A percentile compares a stretch with the other conserved stretches of the same genome.
phyloP scores from a whole-genome alignment of 2,329 filamentous ascomycete genomes.

The Cytospora piceicola region DNA sequence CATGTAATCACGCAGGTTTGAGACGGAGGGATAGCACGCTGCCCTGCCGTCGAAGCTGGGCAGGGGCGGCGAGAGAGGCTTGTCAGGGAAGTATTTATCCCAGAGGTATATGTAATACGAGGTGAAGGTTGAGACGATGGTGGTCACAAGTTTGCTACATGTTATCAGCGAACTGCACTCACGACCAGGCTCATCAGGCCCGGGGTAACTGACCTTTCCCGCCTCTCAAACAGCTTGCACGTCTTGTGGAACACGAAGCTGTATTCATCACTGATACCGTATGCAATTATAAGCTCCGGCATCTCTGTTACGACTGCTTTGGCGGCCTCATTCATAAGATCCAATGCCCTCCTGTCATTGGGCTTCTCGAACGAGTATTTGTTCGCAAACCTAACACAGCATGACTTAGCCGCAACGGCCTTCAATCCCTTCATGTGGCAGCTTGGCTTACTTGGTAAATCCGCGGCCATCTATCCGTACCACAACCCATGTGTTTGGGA shows the following conservation, averaged over 20 bases:
- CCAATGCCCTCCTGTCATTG: constrained; percentile 83
- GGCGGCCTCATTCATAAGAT: constrained; percentile 96
- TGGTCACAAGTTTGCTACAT: constrained; percentile 82
- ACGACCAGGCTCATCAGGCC: neutral
- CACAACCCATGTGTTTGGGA: constrained; percentile 95
- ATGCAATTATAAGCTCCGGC: constrained; percentile 83
- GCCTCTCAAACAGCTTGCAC: constrained; percentile 81
- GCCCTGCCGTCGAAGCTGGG: constrained; percentile 93
- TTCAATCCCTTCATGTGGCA: neutral
- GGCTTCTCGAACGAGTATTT: constrained; percentile 89
- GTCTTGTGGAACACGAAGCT: constrained; percentile 90
- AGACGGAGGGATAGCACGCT: constrained; percentile 82
- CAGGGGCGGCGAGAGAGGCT: constrained; percentile 70
- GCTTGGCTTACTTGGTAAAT: constrained; percentile 78
- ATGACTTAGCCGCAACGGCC: constrained; percentile 29
- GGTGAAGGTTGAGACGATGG: constrained; percentile 90
- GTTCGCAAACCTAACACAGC: constrained; percentile 68
- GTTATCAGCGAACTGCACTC: constrained; percentile 18
- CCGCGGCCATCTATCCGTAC: constrained; percentile 91
- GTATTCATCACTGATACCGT: constrained; percentile 94
- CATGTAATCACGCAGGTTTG: constrained; percentile 90
- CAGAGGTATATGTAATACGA: constrained; percentile 86
- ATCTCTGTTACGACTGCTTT: constrained; percentile 80
- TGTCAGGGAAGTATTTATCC: constrained; percentile 74
- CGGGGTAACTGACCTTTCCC: constrained; percentile 64